phyloP scores from a whole-genome alignment of 257 asterid genomes.

The Fraxinus excelsior region DNA sequence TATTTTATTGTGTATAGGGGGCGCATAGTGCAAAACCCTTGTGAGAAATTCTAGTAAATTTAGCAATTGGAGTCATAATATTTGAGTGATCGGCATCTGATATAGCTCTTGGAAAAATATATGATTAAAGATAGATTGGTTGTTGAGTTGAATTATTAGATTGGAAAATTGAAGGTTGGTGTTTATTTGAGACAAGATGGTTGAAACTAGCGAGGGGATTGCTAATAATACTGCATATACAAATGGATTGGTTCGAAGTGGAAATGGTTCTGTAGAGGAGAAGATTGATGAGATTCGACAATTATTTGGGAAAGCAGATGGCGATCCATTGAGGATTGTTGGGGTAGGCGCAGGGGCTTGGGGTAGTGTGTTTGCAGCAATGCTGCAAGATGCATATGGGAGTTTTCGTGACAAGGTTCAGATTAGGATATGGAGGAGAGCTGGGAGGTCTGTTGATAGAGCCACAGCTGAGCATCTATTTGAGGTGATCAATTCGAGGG shows the following conservation, averaged over 20 bases:
- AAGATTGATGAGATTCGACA: constrained; percentile 69
- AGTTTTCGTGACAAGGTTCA: constrained; percentile 74
- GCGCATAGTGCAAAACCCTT: constrained; percentile 12
- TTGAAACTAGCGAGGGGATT: constrained; percentile 41
- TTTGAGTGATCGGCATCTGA: constrained; percentile 16
- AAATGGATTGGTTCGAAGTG: constrained; percentile 50
- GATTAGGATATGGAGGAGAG: constrained; percentile 87
- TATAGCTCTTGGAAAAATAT: constrained; percentile 13
- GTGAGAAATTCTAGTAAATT: constrained; percentile 17
- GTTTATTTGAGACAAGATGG: constrained; percentile 43
- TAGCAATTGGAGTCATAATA: not conserved
- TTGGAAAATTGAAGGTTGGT: constrained; percentile 20
- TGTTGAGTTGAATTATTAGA: constrained; percentile 13
- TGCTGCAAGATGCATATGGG: constrained; percentile 88
- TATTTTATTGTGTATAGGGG: constrained; percentile 13
- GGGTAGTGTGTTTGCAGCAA: constrained; percentile 92
- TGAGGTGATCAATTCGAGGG: constrained; percentile 92
- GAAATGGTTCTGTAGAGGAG: constrained; percentile 56
- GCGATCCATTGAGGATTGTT: constrained; percentile 79
- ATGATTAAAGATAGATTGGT: constrained; percentile 13
- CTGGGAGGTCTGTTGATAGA: constrained; percentile 76
- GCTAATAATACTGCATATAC: constrained; percentile 29
- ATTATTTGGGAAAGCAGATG: constrained; percentile 62
- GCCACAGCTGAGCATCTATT: constrained; percentile 84
- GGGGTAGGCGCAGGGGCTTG: constrained; percentile 97